Conservation (phyloP, 2,329 filamentous ascomycete species). For the Hypoxylon sp. region DNA sequence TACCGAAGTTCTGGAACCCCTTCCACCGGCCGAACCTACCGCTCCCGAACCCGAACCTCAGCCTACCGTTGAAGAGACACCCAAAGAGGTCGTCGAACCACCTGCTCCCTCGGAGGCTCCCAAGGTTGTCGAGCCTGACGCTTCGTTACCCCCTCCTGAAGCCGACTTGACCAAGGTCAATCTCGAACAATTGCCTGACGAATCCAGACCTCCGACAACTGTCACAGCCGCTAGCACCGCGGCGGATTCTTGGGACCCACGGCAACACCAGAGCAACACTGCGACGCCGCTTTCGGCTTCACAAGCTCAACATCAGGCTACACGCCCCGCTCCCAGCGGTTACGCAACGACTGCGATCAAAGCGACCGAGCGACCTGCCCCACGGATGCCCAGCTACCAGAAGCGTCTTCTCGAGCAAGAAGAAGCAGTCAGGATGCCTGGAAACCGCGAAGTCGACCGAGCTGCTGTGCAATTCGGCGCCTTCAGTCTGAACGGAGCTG, state of each 20-base stretch:
- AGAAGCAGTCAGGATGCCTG: conserved; percentile 98
- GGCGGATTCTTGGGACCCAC: conserved; percentile 86
- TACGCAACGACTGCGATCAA: conserved; percentile 88
- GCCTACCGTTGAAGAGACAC: conserved; percentile 56
- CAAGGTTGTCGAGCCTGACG: conserved; percentile 64
- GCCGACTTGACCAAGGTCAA: conserved; percentile 92
- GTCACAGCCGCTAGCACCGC: conserved; percentile 90
- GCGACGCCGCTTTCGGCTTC: conserved; percentile 76
- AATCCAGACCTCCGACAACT: conserved; percentile 81
- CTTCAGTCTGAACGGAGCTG: conserved; percentile 87
- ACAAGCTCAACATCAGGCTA: conserved; percentile 72
- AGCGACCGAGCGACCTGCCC: conserved; percentile 73
- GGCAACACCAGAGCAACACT: conserved; percentile 70
- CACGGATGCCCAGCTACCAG: conserved; percentile 84
- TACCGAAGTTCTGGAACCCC: conserved; percentile 63
- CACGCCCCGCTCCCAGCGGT: conserved; percentile 76
- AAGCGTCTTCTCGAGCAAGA: conserved; percentile 93
- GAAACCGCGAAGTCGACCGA: conserved; percentile 93
- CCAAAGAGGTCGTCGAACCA: conserved; percentile 53
- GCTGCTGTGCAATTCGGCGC: conserved; percentile 96
- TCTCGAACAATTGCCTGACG: conserved; percentile 89
- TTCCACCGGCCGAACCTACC: conserved; percentile 60
- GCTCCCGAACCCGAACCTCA: conserved; percentile 59
- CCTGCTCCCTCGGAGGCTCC: conserved; percentile 55
- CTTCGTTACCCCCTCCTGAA: conserved; percentile 76